Evolutionary conservation across 2,329 filamentous ascomycete species (phyloP), one percentile per base, ranked within the genome.

Genomic region (Myriosclerotinia duriaeana): DNA sequence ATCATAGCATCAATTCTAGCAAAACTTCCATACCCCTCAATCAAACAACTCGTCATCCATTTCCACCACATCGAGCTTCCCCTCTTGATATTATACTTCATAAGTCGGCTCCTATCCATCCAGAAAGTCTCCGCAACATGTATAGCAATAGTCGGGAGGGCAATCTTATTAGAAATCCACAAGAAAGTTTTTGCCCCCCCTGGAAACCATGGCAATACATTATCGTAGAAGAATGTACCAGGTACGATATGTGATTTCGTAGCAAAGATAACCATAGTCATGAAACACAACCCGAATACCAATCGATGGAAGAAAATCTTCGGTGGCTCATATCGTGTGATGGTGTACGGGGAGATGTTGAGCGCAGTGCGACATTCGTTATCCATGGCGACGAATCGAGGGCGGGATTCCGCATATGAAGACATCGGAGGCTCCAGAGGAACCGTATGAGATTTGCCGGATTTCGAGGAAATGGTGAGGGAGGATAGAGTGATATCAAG

Each of bases 321-420:
- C 1, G 74, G 74, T 6, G 69, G 68, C 8, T 74, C 69, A 72
- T 81, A 87, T 52, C 70, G 68, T 7, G 74, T 75, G 69, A 85
- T 74, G 65, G 74, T 65, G 34, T 74, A 75, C 48, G 82, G 73
- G 81, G 71, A 73, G 50, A 89, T 81, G 20, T 85, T 87, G 15
- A 96, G 84, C 1, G 78, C 83, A 42, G 79, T 72, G 44, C 89
- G 83, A 36, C 84, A 82, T 14, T 84, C 81, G 67, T 83, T 78
- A 75, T 89, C 87, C 87, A 97, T 90, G 62, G 87, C 86, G 59
- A 96, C 87, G 52, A 94, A 80, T 62, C 90, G 85, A 56, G 84
- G 80, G 64, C 92, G 87, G 12, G 88, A 84, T 67, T 96, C 91
- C 46, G 81, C 78, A 77, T 87, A 87, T 46, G 83, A 82, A n/a